Conservation (phyloP, 176 grass and related monocot genomes). For the Rhipidocladum racemiflorum region DNA sequence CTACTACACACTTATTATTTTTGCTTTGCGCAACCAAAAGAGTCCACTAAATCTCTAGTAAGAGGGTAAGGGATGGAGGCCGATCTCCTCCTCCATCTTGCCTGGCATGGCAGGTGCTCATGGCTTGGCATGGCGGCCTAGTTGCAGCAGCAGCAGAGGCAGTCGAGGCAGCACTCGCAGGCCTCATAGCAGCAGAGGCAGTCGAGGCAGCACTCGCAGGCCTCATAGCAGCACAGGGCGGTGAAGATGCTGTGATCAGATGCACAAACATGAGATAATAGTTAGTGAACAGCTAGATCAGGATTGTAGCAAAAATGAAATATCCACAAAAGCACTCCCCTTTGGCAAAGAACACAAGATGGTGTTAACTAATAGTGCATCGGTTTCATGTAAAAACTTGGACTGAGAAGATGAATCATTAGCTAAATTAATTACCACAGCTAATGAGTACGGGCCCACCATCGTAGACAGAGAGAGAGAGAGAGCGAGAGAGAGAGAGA, state of each 20-base stretch:
- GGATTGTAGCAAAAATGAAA: background rate
- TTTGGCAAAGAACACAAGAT: background rate
- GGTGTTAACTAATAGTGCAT: background rate
- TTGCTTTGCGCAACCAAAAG: background rate
- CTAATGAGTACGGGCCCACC: too few species aligned
- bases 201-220: constrained; percentile 94
- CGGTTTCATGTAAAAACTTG: background rate
- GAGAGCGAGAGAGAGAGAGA: too few species aligned
- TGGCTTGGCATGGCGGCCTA: background rate
- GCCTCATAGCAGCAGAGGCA: constrained; percentile 92
- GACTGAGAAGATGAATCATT: background rate
- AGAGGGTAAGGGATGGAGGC: constrained; percentile 13
- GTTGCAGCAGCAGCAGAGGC: constrained; percentile 85
- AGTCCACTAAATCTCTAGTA: constrained; percentile 17
- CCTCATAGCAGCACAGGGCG: constrained; percentile 81
- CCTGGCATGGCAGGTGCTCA: background rate
- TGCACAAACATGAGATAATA: background rate
- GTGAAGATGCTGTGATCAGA: constrained; percentile 59
- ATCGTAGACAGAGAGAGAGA: too few species aligned
- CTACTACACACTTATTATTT: constrained; percentile 19
- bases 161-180: constrained; percentile 95
- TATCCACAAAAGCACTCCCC: background rate
- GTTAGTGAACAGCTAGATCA: background rate
- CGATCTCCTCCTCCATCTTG: background rate
- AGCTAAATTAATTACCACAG: too few species aligned